phyloP scores from a whole-genome alignment of 768 basidiomycete genomes.

The Piloderma croceum region DNA sequence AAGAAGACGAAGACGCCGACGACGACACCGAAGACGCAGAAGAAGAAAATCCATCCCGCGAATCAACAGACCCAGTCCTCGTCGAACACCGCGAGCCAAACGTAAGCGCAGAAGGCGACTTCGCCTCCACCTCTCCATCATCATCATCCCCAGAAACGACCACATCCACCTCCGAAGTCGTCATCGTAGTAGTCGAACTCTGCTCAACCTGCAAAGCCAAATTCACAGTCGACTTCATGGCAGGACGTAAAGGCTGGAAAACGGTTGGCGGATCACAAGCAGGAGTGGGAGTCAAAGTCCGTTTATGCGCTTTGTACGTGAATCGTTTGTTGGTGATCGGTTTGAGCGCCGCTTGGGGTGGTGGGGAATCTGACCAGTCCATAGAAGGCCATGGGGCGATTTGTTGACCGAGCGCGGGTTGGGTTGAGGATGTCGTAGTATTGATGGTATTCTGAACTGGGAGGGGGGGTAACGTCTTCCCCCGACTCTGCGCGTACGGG shows the following conservation, averaged over 20 bases:
- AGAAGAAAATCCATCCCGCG: conserved; percentile 17
- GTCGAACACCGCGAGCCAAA: conserved; percentile 33
- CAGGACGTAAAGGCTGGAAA: conserved; percentile 55
- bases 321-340: conserved; percentile 3
- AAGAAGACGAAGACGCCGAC: conserved; percentile 12
- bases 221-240: too few species aligned
- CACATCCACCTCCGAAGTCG: too few species aligned
- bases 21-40: too few species aligned
- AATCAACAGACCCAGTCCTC: conserved; percentile 12
- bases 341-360: background rate
- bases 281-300: conserved; percentile 53
- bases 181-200: too few species aligned
- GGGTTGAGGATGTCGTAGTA: background rate
- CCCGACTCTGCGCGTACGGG: conserved; percentile 40
- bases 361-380: conserved; percentile 18
- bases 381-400: conserved; percentile 61
- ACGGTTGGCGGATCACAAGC: conserved; percentile 52
- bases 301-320: conserved; percentile 42
- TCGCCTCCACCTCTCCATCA: conserved; percentile 17
- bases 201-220: too few species aligned
- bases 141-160: too few species aligned
- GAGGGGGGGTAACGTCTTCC: conserved; percentile 6
- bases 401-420: conserved; percentile 40
- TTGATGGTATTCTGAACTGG: too few species aligned
- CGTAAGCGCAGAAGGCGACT: conserved; percentile 29